Conservation (phyloP, 129 eudicot genomes). For the Cynara cardunculus region DNA sequence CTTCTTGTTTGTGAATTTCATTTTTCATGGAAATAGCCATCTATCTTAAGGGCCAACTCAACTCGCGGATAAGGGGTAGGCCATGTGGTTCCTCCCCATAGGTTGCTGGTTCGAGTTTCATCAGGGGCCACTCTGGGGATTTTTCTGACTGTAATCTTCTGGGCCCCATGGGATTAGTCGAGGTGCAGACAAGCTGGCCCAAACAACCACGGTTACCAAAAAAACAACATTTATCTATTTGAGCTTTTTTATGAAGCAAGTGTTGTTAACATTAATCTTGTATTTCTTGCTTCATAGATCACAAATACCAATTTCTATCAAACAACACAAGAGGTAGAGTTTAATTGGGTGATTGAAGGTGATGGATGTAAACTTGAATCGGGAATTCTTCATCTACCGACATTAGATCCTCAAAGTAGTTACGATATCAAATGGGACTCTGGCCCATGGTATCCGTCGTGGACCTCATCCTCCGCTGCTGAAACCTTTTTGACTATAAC, state of each 20-base stretch:
- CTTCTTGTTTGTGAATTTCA: not conserved
- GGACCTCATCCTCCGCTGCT: constrained; percentile 51
- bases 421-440: constrained; percentile 60
- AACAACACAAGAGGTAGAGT: constrained; percentile 64
- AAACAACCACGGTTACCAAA: not conserved
- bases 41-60: not conserved
- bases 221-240: not conserved
- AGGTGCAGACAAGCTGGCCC: not conserved
- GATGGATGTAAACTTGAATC: constrained; percentile 82
- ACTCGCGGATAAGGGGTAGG: not conserved
- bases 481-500: constrained; percentile 68
- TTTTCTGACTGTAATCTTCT: not conserved
- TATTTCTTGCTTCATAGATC: constrained; percentile 41
- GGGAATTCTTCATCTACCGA: constrained; percentile 52
- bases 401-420: constrained; percentile 61
- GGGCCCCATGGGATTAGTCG: not conserved
- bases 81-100: not conserved
- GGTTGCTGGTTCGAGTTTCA: not conserved
- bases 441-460: constrained; percentile 64
- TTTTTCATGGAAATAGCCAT: not conserved
- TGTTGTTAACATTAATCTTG: constrained; percentile 14
- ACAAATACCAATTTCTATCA: constrained; percentile 62
- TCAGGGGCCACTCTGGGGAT: not conserved
- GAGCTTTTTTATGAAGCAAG: not conserved
- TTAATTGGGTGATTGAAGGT: constrained; percentile 65